Evolutionary conservation across 2,329 filamentous ascomycete species (phyloP), one percentile per base, ranked within the genome.

Genomic region (Periconia digitata): DNA sequence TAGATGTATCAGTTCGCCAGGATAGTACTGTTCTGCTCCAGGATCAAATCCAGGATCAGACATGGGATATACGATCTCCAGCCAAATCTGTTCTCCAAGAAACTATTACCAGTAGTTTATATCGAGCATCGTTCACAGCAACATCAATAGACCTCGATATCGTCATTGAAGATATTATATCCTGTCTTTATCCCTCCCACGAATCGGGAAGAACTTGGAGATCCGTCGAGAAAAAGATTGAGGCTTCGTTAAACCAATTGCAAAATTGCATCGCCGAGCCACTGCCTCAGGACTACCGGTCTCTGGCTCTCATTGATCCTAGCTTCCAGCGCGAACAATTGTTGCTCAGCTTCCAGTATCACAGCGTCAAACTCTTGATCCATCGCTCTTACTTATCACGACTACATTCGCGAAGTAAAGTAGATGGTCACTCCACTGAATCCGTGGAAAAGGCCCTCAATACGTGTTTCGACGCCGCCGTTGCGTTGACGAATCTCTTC

Each of bases 301-400:
- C 24, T 32, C 27, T 15, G n/a, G 27, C n/a, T 32, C 10, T 2
- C 50, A 21, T 15, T 20, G 40, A 15, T 18, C 22, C 7, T 20
- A 20, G 18, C 35, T 3, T 18, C 1, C 23, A 47, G 12, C 55
- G 61, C 13, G 58, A 62, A 24, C 50, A 45, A 3, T 27, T 59
- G 2, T 29, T 61, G 15, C 55, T 64, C 5, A 41, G 46, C n/a
- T 59, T 71, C 10, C 51, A 59, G 10, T 74, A 69, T 41, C 63
- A 63, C 42, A 70, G 62, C 39, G 56, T 60, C 1, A 65, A 59
- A 29, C 67, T 74, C 2, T 61, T 72, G 17, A 69, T 71, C 23
- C 69, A 62, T 15, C 66, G 69, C 7, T 72, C 72, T 6, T 72
- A 68, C 44, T 50, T 75, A 1, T 74, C 70, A 40, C 53, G 64